These are phyloP conservation scores for sunflower (Helianthus annuus) DNA, from an alignment of 129 eudicot species.

Conservation along the genomic window HanXRQr2.0-SUNRISE NC_035447.2:131302285-131302784, in stretches of 20 bases:
- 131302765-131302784: no score
- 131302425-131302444: constrained; percentile 19
- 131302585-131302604: constrained; percentile 27
- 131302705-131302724: no score
- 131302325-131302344: neutral
- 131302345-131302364: neutral
- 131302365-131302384: neutral
- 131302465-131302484: neutral
- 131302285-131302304: neutral
- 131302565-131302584: constrained; percentile 13
- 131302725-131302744: no score
- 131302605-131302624: constrained; percentile 49
- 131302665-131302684: no score
- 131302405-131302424: constrained; percentile 12
- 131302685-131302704: no score
- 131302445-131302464: no score
- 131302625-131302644: constrained; percentile 37
- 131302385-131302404: neutral
- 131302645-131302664: no score
- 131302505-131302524: constrained; percentile 4
- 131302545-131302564: constrained; percentile 30
- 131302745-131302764: no score
- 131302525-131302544: constrained; percentile 25
- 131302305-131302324: constrained; percentile 5
- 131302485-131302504: constrained; percentile 6